Percentiles rank a stretch among this genome's conserved stretches.
Conservation (phyloP, 1,284 basidiomycete species). For the Singerocomus inundabilis region DNA sequence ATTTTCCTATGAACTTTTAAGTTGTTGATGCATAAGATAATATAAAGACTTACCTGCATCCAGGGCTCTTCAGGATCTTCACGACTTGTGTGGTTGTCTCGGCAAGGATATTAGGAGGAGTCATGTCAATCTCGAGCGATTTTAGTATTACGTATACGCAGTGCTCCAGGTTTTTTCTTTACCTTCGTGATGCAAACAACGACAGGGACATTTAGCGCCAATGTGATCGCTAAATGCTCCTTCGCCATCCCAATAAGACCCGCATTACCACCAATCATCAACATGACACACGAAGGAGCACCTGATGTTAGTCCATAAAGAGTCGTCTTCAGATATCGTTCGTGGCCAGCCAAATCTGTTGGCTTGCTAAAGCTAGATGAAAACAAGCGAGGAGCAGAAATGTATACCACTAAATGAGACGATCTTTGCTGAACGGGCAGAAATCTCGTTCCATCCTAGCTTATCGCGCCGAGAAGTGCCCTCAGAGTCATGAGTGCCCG, state of each 20-base stretch:
- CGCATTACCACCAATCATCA: conserved; percentile 97
- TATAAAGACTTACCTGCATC: conserved; percentile 65
- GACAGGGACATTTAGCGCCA: conserved; percentile 92
- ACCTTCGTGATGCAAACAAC: conserved; percentile 95
- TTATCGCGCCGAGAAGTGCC: conserved; percentile 78
- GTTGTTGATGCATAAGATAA: neutral
- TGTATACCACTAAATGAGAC: conserved; percentile 84
- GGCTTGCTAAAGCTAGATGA: neutral
- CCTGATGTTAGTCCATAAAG: conserved; percentile 94
- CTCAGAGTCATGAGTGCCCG: conserved; percentile 56
- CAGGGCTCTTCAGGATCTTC: conserved; percentile 92
- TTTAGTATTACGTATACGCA: conserved; percentile 8
- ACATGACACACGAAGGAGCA: conserved; percentile 91
- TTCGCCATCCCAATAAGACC: conserved; percentile 98
- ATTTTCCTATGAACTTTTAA: conserved; percentile 50
- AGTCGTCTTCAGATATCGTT: conserved; percentile 90
- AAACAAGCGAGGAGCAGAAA: neutral
- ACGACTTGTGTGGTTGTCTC: conserved; percentile 91
- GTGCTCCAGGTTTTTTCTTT: conserved; percentile 5
- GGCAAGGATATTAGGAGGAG: conserved; percentile 85
- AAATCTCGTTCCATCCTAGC: conserved; percentile 96
- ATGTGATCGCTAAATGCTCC: conserved; percentile 91
- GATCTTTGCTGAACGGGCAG: conserved; percentile 86
- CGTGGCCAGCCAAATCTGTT: conserved; percentile 86
- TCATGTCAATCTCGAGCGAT: conserved; percentile 85